These are phyloP conservation scores for Heterobasidion occidentale DNA, from an alignment of 1,284 basidiomycete species.

Conservation along the genomic window DNA sequence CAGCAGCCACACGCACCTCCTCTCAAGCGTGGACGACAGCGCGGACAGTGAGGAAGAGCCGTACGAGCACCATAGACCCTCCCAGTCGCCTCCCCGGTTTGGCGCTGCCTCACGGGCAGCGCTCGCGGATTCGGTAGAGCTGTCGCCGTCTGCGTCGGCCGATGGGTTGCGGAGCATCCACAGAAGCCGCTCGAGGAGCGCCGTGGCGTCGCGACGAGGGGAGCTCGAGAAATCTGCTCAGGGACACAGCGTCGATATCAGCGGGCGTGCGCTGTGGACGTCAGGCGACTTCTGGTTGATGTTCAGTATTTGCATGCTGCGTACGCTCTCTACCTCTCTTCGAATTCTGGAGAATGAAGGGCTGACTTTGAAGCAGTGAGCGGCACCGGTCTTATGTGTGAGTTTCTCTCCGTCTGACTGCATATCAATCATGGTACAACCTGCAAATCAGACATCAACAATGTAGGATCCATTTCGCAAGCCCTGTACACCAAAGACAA, in stretches of 20 bases:
- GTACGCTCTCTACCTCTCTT: slow-evolving; percentile 2
- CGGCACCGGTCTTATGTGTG: slow-evolving; percentile 87
- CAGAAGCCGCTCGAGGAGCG: not conserved
- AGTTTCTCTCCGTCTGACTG: slow-evolving; percentile 14
- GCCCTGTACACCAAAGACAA: slow-evolving; percentile 71
- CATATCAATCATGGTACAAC: not conserved
- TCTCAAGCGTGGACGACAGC: slow-evolving; percentile 14
- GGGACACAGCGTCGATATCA: slow-evolving; percentile 11
- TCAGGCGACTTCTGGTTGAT: slow-evolving; percentile 13
- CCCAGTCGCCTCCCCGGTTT: not conserved
- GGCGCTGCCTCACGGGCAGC: not conserved
- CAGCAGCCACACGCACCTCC: slow-evolving; percentile 20
- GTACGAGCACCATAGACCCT: not conserved
- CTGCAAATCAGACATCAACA: slow-evolving; percentile 71
- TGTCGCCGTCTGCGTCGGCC: not conserved
- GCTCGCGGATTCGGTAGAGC: slow-evolving; percentile 10
- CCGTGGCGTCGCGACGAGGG: not conserved
- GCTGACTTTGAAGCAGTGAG: slow-evolving; percentile 48
- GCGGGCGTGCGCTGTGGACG: slow-evolving; percentile 5
- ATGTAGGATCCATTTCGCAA: slow-evolving; percentile 88
- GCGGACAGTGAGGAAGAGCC: slow-evolving; percentile 9
- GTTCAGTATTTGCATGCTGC: slow-evolving; percentile 8
- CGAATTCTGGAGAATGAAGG: not conserved
- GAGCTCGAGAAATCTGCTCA: not conserved
- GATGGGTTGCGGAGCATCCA: not conserved